Evolutionary conservation across 805 yeast genomes (phyloP).

Genomic region (Starmerella davenportii): DNA sequence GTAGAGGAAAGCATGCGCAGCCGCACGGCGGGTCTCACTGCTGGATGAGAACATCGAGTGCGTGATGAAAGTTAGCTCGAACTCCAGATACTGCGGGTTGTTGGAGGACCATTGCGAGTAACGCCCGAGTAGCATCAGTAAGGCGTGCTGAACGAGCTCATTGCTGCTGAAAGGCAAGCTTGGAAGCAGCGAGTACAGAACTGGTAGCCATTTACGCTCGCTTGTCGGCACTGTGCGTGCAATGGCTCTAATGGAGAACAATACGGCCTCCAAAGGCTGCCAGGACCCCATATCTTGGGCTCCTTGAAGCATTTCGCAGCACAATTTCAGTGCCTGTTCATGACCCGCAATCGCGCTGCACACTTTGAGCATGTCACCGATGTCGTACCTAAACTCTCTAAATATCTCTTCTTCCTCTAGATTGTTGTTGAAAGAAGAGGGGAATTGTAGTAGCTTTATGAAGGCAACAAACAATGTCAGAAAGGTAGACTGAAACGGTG

Average conservation of each 20-base stretch:
- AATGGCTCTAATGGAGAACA: conserved; percentile 82
- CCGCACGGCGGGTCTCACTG: conserved; percentile 52
- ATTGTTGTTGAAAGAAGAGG: conserved; percentile 45
- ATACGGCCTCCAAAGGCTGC: conserved; percentile 81
- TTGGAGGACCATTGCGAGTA: conserved; percentile 88
- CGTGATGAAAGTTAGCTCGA: conserved; percentile 69
- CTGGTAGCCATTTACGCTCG: conserved; percentile 43
- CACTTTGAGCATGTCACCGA: conserved; percentile 95
- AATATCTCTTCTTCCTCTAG: conserved; percentile 80
- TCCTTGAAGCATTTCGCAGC: conserved; percentile 2
- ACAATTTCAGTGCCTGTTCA: conserved; percentile 34
- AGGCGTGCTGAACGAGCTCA: conserved; percentile 75
- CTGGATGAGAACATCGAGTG: conserved; percentile 39
- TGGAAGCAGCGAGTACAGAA: conserved; percentile 49
- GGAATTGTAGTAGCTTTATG: conserved; percentile 58
- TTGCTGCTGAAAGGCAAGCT: conserved; percentile 52
- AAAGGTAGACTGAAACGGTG: conserved; percentile 37
- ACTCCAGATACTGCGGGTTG: conserved; percentile 66
- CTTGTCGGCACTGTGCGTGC: conserved; percentile 71
- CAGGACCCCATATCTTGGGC: conserved; percentile 25
- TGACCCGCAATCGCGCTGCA: conserved; percentile 86
- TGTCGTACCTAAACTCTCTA: conserved; percentile 81
- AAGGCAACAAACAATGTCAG: conserved; percentile 41
- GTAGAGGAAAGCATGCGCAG: conserved; percentile 84
- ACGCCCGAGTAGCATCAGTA: conserved; percentile 84